Conservation (phyloP, 257 asterid genomes). For the Plantago elongata region DNA sequence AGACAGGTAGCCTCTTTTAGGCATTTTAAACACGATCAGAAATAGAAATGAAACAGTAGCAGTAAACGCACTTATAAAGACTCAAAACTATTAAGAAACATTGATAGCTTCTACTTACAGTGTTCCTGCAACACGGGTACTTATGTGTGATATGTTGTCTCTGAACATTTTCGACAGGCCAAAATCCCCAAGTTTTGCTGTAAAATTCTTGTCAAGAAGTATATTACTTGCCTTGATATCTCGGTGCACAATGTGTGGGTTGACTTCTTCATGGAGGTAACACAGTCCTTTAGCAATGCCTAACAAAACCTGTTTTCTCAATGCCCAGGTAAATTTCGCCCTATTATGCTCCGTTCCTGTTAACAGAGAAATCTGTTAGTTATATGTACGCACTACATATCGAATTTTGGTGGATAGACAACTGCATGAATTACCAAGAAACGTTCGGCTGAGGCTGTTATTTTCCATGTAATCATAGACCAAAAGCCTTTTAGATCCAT, state of each 20-base stretch:
- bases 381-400: too few relatives aligned
- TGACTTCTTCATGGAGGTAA: constrained; percentile 66
- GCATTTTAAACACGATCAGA: constrained; percentile 19
- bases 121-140: constrained; percentile 88
- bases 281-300: constrained; percentile 65
- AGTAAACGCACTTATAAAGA: background rate
- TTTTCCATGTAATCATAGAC: constrained; percentile 72
- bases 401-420: background rate
- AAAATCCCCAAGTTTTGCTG: constrained; percentile 71
- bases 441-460: constrained; percentile 50
- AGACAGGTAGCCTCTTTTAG: constrained; percentile 65
- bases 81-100: background rate
- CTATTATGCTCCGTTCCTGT: constrained; percentile 53
- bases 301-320: constrained; percentile 41
- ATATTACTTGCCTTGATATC: constrained; percentile 73
- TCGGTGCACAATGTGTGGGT: constrained; percentile 66
- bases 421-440: constrained; percentile 38
- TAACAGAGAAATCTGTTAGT: constrained; percentile 9
- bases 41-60: constrained; percentile 4
- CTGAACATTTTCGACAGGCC: constrained; percentile 65
- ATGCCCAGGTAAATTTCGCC: constrained; percentile 46
- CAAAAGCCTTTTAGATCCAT: constrained; percentile 54
- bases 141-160: constrained; percentile 54
- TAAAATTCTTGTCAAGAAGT: constrained; percentile 54
- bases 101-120: constrained; percentile 39